Base-by-base conservation (phyloP, 345 rosid genomes). In the Gossypium arboreum region DNA sequence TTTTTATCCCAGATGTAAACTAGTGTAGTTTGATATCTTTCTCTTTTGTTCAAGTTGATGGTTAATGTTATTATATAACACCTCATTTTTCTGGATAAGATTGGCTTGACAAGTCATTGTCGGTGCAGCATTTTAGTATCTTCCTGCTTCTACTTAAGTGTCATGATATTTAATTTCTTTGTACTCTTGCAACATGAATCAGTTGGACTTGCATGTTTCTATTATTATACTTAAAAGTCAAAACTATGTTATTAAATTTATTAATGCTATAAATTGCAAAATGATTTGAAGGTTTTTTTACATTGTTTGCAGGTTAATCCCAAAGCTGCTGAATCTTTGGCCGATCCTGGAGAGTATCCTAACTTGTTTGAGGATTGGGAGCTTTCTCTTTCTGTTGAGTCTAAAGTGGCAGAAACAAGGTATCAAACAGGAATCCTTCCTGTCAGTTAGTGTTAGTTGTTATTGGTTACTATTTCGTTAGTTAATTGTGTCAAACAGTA, bases 301-400 rank as follows among this genome's bases (percentile, higher is more conserved):
- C 76, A 47, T 51, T 68, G 43, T 76, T 11, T 68, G 63, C 87
- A 96, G 99, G 90, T 96, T 72, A 96, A 96, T 84, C 87, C 98
- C 69, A 93, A 93, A 81, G 99, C 99, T 52, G 97, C 99, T 57
- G 99, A 96, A 77, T 93, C 98, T 75, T 83, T 96, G 86, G 98
- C 99, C 9, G 99, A 96, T 86, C 97, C 98, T 78, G 94, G 87
- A 78, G 99, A 96, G 87, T 96, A 96, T 82, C 83, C 98, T 65
- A 96, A 96, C 84, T 72, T 96, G 79, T 96, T 96, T 87, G 98
- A 96, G 68, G 97, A 96, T 88, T 92, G 98, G 99, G 97, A 93
- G 87, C 86, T 92, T 75, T 93, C 97, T 55, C 88, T 93, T 69
- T 89, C 98, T 60, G 86, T 96, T 5, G 99, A 96, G 82, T 84